Evolutionary conservation across 306 rosid species (phyloP).

Genomic region (Psophocarpus tetragonolobus): DNA sequence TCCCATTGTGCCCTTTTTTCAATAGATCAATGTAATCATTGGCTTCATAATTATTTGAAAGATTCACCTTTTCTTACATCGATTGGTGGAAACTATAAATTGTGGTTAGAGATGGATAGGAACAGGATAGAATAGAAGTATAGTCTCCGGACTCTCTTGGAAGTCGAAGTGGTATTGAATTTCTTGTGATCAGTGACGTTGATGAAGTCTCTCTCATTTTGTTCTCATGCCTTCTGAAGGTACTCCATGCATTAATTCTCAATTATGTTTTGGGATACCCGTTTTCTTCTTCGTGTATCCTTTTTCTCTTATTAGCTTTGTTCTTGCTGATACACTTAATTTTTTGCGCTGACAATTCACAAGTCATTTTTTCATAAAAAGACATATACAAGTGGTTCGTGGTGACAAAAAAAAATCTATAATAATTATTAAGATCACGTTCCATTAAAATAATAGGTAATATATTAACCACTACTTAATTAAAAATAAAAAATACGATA

Average conservation of each 20-base stretch:
- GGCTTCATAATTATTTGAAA: neutral
- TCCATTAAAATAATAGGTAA: no score
- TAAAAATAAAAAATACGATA: no score
- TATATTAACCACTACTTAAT: no score
- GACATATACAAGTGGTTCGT: no score
- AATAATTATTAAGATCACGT: no score
- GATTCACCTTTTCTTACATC: neutral
- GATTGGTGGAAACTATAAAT: neutral
- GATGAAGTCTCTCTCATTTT: slow-evolving; percentile 28
- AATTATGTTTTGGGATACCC: neutral
- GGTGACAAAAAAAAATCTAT: no score
- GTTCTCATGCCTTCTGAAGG: slow-evolving; percentile 41
- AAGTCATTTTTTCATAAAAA: no score
- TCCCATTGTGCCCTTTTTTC: neutral
- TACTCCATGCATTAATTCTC: neutral
- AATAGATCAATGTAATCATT: neutral
- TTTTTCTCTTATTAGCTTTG: neutral
- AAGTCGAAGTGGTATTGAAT: neutral
- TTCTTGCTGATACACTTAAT: slow-evolving; percentile 8
- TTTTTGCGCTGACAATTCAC: no score
- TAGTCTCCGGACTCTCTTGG: neutral
- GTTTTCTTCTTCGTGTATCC: slow-evolving; percentile 3
- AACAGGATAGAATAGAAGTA: neutral
- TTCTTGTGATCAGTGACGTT: neutral
- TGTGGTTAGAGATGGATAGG: neutral